phyloP scores from a whole-genome alignment of 2,329 filamentous ascomycete species.

The Nothophoma quercina region DNA sequence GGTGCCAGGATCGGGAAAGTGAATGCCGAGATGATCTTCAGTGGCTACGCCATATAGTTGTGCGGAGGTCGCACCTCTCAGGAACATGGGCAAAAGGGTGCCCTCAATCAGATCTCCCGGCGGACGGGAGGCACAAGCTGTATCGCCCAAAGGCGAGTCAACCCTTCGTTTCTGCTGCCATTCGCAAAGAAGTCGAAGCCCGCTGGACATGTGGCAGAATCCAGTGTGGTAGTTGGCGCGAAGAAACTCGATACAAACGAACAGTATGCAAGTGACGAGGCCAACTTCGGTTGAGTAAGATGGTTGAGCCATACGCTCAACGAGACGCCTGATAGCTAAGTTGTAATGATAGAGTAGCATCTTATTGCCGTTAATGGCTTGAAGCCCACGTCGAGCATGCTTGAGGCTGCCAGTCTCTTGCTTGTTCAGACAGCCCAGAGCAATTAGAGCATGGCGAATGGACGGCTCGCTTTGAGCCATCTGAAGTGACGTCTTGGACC shows the following conservation, averaged over 20 bases:
- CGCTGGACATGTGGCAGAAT: constrained; percentile 54
- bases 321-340: constrained; percentile 48
- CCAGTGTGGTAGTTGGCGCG: constrained; percentile 52
- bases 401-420: constrained; percentile 32
- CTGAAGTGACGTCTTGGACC: constrained; percentile 53
- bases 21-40: constrained; percentile 18
- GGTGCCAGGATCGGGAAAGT: constrained; percentile 1
- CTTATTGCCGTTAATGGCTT: constrained; percentile 15
- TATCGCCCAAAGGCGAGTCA: background rate
- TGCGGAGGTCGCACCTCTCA: constrained; percentile 26
- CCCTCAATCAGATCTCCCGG: constrained; percentile 22
- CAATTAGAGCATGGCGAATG: constrained; percentile 54
- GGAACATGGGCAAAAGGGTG: constrained; percentile 32
- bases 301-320: constrained; percentile 42
- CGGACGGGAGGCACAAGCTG: background rate
- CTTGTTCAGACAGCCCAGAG: constrained; percentile 49
- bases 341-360: constrained; percentile 53
- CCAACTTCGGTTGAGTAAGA: constrained; percentile 46
- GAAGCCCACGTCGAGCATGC: constrained; percentile 21
- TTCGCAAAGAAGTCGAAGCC: constrained; percentile 48
- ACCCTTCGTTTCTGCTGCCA: constrained; percentile 11
- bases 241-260: constrained; percentile 55
- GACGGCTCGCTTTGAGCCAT: constrained; percentile 53
- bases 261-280: constrained; percentile 55
- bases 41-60: constrained; percentile 26